phyloP scores from a whole-genome alignment of 352 stramenopile species.

The Peronospora farinosa region DNA sequence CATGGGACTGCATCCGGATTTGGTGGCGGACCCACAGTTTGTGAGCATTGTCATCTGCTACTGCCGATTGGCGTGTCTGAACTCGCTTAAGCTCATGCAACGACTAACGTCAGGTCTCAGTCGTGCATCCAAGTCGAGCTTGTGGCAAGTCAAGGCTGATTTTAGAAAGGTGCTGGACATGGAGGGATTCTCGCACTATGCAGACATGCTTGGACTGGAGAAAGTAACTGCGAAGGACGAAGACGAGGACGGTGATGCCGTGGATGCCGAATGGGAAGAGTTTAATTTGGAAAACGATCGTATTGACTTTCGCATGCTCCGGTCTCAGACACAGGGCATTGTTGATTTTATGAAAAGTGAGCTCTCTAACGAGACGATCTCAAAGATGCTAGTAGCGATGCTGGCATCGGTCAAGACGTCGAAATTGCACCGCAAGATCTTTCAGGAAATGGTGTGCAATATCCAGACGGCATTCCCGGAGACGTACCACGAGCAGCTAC shows the following conservation, averaged over 20 bases:
- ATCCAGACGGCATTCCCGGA: constrained; percentile 73
- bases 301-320: constrained; percentile 79
- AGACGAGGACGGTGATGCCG: constrained; percentile 26
- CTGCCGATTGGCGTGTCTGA: constrained; percentile 73
- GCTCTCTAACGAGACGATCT: constrained; percentile 69
- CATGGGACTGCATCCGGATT: constrained; percentile 69
- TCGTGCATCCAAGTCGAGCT: constrained; percentile 57
- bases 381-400: constrained; percentile 82
- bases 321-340: constrained; percentile 58
- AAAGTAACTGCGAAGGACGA: constrained; percentile 16
- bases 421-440: constrained; percentile 83
- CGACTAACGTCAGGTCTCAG: constrained; percentile 40
- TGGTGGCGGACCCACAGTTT: constrained; percentile 68
- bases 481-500: constrained; percentile 50
- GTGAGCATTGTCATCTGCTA: constrained; percentile 80
- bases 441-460: constrained; percentile 85
- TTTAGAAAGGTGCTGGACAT: constrained; percentile 74
- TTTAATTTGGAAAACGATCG: constrained; percentile 83
- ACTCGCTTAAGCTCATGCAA: constrained; percentile 75
- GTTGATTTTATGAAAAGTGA: constrained; percentile 56
- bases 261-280: constrained; percentile 82
- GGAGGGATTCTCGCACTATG: constrained; percentile 61
- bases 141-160: constrained; percentile 81
- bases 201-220: constrained; percentile 73
- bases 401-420: constrained; percentile 79